Percentiles rank a stretch among this genome's conserved stretches.
Evolutionary conservation across 352 stramenopile species (phyloP).

Genomic region (Phytophthora chlamydospora): DNA sequence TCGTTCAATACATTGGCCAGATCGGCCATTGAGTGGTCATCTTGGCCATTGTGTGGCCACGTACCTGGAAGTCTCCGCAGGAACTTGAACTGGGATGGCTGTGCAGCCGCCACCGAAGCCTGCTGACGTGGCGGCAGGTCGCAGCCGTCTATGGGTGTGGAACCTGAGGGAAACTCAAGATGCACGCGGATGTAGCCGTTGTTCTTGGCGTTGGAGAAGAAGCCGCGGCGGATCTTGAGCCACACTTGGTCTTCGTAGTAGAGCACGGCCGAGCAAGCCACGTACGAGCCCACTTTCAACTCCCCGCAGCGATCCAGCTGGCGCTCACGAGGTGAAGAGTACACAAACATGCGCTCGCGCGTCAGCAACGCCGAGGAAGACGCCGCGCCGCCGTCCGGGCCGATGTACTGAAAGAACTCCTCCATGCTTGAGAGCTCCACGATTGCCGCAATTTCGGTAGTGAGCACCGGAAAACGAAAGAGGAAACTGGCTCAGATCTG

Average conservation of each 20-base stretch:
- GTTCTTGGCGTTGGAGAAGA: constrained; percentile 73
- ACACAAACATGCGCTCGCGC: constrained; percentile 64
- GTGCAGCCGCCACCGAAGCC: constrained; percentile 19
- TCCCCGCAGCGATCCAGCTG: constrained; percentile 67
- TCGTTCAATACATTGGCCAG: not conserved
- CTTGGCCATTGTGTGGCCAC: constrained; percentile 2
- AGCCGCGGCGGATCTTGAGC: constrained; percentile 79
- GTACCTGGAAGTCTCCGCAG: constrained; percentile 63
- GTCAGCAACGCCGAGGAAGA: constrained; percentile 34
- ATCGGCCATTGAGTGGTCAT: not conserved
- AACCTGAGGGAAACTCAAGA: constrained; percentile 43
- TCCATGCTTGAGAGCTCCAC: constrained; percentile 65
- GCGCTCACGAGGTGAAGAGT: constrained; percentile 63
- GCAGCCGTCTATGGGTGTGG: constrained; percentile 11
- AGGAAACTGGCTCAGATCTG: constrained; percentile 18
- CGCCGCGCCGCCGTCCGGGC: constrained; percentile 28
- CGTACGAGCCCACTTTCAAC: constrained; percentile 67
- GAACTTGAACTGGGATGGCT: constrained; percentile 51
- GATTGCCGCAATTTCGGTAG: constrained; percentile 16
- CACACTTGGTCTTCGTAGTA: constrained; percentile 70
- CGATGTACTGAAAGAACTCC: constrained; percentile 79
- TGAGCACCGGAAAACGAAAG: constrained; percentile 1
- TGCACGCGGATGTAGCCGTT: constrained; percentile 78
- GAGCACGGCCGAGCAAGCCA: constrained; percentile 59
- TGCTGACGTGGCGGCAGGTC: constrained; percentile 43